Conservation (phyloP, 768 basidiomycete genomes). For the Boletus rubescentipes region DNA sequence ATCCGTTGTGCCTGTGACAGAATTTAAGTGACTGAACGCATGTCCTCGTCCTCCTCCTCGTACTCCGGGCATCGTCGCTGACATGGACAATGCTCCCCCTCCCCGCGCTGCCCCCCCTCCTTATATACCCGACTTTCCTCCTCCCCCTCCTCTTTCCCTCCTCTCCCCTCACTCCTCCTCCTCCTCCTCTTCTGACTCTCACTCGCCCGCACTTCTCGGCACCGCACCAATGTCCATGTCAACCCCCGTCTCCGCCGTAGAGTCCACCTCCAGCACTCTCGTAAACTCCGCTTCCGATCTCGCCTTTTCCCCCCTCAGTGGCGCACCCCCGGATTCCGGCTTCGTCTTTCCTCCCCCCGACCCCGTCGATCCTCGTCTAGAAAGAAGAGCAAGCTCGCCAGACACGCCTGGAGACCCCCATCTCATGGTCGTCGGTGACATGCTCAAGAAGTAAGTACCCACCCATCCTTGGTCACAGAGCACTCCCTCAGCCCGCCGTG, state of each 20-base stretch:
- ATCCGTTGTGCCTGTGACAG: constrained; percentile 36
- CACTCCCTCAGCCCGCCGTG: constrained; percentile 20
- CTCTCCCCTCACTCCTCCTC: constrained; percentile 21
- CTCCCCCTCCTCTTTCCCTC: constrained; percentile 10
- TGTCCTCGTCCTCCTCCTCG: constrained; percentile 17
- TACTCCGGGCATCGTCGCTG: background rate
- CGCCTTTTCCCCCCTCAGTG: constrained; percentile 23
- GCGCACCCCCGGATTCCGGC: constrained; percentile 10
- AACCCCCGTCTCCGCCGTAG: constrained; percentile 16
- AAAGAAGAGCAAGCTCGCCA: constrained; percentile 19
- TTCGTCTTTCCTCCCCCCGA: constrained; percentile 30
- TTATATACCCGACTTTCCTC: constrained; percentile 40
- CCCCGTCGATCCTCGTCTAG: constrained; percentile 18
- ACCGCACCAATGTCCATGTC: constrained; percentile 3
- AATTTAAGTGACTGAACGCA: constrained; percentile 30
- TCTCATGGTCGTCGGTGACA: constrained; percentile 48
- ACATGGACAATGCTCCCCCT: background rate
- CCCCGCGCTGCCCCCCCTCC: background rate
- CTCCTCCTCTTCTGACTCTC: constrained; percentile 31
- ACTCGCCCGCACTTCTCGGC: constrained; percentile 28
- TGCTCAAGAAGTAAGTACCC: constrained; percentile 52
- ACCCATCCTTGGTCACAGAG: background rate
- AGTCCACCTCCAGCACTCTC: constrained; percentile 20
- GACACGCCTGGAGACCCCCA: constrained; percentile 44
- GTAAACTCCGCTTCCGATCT: constrained; percentile 24